Percentiles rank a stretch among this genome's conserved stretches.
Conservation (phyloP, 306 rosid genomes). For the Pueraria montana region DNA sequence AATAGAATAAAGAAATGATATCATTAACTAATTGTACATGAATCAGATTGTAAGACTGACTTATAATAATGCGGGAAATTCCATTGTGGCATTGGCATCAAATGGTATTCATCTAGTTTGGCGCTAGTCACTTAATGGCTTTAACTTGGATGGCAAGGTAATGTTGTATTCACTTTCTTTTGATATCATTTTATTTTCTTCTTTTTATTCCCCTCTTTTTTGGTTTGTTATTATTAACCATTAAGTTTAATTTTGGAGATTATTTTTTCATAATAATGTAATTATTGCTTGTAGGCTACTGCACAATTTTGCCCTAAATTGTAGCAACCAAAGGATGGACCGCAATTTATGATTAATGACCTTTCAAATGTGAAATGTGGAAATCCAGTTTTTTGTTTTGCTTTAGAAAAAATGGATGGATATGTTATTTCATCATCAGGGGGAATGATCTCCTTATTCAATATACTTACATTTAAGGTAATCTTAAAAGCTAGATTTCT, state of each 20-base stretch:
- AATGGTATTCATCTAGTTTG: conserved; percentile 37
- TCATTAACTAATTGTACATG: conserved; percentile 13
- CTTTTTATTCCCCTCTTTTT: neutral
- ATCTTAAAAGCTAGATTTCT: neutral
- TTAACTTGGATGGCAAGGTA: conserved; percentile 21
- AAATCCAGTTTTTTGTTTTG: conserved; percentile 9
- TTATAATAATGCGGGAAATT: neutral
- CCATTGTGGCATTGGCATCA: conserved; percentile 29
- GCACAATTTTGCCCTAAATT: neutral
- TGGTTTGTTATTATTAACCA: too few relatives aligned
- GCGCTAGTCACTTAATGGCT: conserved; percentile 1
- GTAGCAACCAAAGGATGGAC: neutral
- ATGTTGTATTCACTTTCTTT: neutral
- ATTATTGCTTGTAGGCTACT: conserved; percentile 26
- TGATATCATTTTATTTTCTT: neutral
- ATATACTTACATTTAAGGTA: conserved; percentile 5
- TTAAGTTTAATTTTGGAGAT: too few relatives aligned
- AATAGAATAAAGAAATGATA: neutral
- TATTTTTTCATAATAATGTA: too few relatives aligned
- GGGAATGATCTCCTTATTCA: conserved; percentile 21
- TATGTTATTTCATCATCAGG: conserved; percentile 42
- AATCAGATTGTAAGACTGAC: conserved; percentile 35
- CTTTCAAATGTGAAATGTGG: neutral
- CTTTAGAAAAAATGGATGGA: neutral
- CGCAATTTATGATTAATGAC: conserved; percentile 32